phyloP scores from a whole-genome alignment of 805 yeast genomes.

The Priceomyces castillae region DNA sequence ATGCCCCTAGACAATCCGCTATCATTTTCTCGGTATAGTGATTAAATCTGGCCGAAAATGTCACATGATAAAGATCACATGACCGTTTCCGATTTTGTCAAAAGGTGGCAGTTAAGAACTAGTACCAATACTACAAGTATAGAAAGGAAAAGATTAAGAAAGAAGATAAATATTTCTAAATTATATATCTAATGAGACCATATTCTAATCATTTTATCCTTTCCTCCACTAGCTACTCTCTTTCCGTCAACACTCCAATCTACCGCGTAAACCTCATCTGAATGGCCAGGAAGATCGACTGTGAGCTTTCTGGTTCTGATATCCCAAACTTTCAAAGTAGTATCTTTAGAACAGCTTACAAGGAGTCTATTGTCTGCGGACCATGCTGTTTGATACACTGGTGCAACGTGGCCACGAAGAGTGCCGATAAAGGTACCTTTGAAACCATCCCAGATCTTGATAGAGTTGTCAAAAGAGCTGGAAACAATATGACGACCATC shows the following conservation, averaged over 20 bases:
- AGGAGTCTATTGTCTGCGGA: slow-evolving; percentile 88
- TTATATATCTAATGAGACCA: slow-evolving; percentile 69
- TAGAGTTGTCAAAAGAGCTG: slow-evolving; percentile 92
- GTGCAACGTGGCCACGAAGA: slow-evolving; percentile 94
- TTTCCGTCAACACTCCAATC: slow-evolving; percentile 98
- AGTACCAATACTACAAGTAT: too few species aligned
- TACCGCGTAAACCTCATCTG: slow-evolving; percentile 93
- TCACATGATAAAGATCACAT: too few species aligned
- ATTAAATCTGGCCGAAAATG: too few species aligned
- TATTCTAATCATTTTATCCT: slow-evolving; percentile 87
- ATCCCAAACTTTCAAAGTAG: slow-evolving; percentile 96
- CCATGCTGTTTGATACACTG: slow-evolving; percentile 98
- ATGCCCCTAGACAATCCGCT: neutral
- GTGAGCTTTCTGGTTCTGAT: slow-evolving; percentile 77
- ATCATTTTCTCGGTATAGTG: slow-evolving; percentile 1
- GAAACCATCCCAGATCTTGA: slow-evolving; percentile 94
- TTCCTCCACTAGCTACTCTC: slow-evolving; percentile 95
- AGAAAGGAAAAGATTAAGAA: too few species aligned
- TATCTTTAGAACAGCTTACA: slow-evolving; percentile 93
- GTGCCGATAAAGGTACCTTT: slow-evolving; percentile 88
- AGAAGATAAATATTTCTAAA: too few species aligned
- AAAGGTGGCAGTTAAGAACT: too few species aligned
- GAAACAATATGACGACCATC: slow-evolving; percentile 90
- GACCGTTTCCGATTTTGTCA: too few species aligned
- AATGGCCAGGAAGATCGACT: slow-evolving; percentile 92